Percentiles rank a stretch among this genome's conserved stretches.
phyloP scores from a whole-genome alignment of 1,139 yeast species.

The Kodamaea anthophila region DNA sequence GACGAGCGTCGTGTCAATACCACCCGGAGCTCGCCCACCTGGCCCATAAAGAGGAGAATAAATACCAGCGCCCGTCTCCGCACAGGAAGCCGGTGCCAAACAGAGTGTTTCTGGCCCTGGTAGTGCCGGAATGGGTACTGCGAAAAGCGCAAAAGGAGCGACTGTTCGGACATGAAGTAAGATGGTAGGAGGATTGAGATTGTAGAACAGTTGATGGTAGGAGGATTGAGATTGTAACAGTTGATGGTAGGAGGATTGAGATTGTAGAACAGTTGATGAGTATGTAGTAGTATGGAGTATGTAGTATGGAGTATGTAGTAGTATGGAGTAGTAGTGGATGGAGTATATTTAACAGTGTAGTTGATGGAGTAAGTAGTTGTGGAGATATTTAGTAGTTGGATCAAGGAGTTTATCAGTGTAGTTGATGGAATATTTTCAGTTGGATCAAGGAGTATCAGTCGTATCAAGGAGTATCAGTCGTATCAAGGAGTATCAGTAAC shows the following conservation, averaged over 20 bases:
- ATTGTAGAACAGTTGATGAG: neutral
- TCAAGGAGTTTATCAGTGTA: too few species aligned
- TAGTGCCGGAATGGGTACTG: constrained; percentile 20
- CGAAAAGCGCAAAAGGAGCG: constrained; percentile 18
- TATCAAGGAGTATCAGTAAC: too few species aligned
- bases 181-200: neutral
- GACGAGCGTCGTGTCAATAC: constrained; percentile 73
- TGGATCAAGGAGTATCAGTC: too few species aligned
- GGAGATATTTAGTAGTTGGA: too few species aligned
- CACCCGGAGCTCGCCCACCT: constrained; percentile 67
- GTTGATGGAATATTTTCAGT: too few species aligned
- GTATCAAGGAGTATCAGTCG: too few species aligned
- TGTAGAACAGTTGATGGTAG: neutral
- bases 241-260: neutral
- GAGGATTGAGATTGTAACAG: neutral
- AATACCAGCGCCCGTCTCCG: constrained; percentile 73
- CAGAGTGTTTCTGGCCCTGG: constrained; percentile 28
- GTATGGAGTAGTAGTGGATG: too few species aligned
- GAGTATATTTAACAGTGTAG: too few species aligned
- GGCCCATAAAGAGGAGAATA: constrained; percentile 63
- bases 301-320: too few species aligned
- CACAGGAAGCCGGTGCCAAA: constrained; percentile 56
- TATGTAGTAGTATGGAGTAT: too few species aligned
- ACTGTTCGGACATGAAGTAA: constrained; percentile 14
- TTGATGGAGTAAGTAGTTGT: too few species aligned